Evolutionary conservation across 2,329 filamentous ascomycete species (phyloP), one percentile per base, ranked within the genome.

Genomic region (Cladophialophora psammophila): DNA sequence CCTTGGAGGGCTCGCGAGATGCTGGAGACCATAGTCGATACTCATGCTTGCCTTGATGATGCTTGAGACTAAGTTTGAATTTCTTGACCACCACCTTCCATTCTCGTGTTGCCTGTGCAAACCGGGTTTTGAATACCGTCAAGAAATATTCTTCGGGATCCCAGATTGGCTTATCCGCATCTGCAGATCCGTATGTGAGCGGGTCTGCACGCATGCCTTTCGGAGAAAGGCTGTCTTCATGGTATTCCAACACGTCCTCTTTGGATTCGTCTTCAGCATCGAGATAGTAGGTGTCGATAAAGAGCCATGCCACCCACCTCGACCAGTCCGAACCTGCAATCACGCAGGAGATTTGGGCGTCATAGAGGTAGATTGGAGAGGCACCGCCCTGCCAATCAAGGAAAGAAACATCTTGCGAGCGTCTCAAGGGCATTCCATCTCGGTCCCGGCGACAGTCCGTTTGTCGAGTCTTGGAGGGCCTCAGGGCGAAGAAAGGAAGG

Each of bases 101-200:
- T 36, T 56, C 53, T 56, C 32, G 32, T 56, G 12, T 10, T 18
- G 26, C 20, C 31, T 63, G 42, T 12, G 36, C 36, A 34, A 40
- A 63, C 5, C 35, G 45, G 10, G 18, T 26, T 26, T 50, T 26
- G 18, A 50, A 50, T 18, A 62, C 48, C 12, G 5, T 10, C 31
- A 62, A 31, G 20, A 62, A 62, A n/a, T 62, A 62, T n/a, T 26
- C 42, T 10, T 52, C 10, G 12, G 60, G 42, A n/a, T 62, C 60
- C 32, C 40, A 53, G 20, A 62, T 53, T 35, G 60, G 60, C 34
- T 26, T 36, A 8, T 53, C 45, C 2, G 60, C 42, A 12, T 53
- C 48, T 12, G 18, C 1, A 34, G 26, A 2, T 20, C 45, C 45
- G 20, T 50, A 50, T 12, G 45, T 50, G 20, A 35, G 34, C 31